These are phyloP conservation scores for Rhododendron kiyosumense DNA, from an alignment of 148 eudicot genomes.

Conservation along the genomic window DNA sequence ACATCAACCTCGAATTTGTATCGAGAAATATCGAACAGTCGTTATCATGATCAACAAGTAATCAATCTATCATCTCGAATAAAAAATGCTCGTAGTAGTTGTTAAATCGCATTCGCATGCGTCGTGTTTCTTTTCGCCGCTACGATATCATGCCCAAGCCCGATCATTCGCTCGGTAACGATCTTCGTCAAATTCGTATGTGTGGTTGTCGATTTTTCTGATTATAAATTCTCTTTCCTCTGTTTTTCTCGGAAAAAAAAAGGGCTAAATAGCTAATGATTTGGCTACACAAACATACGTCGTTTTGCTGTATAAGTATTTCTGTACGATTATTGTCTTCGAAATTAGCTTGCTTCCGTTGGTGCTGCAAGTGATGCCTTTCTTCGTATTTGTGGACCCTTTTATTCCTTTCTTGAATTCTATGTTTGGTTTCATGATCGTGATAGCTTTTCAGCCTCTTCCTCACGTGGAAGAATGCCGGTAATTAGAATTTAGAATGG, in stretches of 20 bases:
- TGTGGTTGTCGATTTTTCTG: constrained; percentile 9
- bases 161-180: constrained; percentile 26
- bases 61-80: neutral
- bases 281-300: neutral
- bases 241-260: neutral
- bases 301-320: neutral
- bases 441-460: neutral
- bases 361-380: neutral
- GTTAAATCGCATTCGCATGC: neutral
- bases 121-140: constrained; percentile 8
- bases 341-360: neutral
- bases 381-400: constrained; percentile 11
- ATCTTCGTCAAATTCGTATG: constrained; percentile 46
- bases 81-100: neutral
- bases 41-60: constrained; percentile 13
- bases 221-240: neutral
- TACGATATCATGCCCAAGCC: constrained; percentile 16
- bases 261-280: neutral
- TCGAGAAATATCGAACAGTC: neutral
- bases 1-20: neutral
- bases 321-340: neutral
- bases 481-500: constrained; percentile 11
- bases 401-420: constrained; percentile 17
- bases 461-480: neutral
- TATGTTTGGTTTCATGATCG: neutral